Conservation (phyloP, 352 stramenopile genomes). For the Globisporangium mamillatum region DNA sequence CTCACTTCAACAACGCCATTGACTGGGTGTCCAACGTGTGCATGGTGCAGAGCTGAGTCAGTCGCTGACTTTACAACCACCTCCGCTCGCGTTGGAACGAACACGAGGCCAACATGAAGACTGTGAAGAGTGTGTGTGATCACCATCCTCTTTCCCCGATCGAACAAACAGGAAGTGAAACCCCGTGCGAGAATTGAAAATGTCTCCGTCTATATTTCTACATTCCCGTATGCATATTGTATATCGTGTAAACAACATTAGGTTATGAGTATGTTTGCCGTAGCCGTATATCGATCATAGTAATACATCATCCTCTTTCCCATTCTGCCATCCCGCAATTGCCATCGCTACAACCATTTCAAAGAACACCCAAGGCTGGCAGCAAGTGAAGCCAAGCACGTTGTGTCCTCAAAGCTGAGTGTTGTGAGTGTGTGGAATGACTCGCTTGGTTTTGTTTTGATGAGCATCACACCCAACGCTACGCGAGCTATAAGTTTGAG, state of each 20-base stretch:
- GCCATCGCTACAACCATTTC: no score
- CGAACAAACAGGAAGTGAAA: neutral
- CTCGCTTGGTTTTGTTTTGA: no score
- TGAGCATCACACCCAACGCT: no score
- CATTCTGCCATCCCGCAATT: no score
- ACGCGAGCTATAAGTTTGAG: no score
- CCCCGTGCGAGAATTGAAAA: slow-evolving; percentile 9
- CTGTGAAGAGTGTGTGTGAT: neutral
- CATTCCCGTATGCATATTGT: slow-evolving; percentile 5
- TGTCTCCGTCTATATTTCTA: slow-evolving; percentile 7
- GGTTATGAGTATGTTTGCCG: neutral
- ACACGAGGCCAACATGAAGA: neutral
- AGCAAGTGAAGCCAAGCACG: no score
- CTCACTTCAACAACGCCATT: slow-evolving; percentile 44
- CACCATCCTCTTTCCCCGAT: neutral
- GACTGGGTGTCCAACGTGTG: slow-evolving; percentile 47
- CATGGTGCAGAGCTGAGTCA: slow-evolving; percentile 20
- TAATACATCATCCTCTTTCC: neutral
- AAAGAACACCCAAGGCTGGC: no score
- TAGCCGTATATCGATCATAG: neutral
- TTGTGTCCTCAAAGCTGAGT: no score
- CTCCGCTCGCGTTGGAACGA: neutral
- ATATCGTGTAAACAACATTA: slow-evolving; percentile 4
- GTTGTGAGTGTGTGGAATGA: no score
- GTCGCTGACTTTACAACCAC: neutral